Percentiles rank a stretch among this genome's conserved stretches.
Evolutionary conservation across 768 basidiomycete species (phyloP).

Genomic region (Boletus bicolor): DNA sequence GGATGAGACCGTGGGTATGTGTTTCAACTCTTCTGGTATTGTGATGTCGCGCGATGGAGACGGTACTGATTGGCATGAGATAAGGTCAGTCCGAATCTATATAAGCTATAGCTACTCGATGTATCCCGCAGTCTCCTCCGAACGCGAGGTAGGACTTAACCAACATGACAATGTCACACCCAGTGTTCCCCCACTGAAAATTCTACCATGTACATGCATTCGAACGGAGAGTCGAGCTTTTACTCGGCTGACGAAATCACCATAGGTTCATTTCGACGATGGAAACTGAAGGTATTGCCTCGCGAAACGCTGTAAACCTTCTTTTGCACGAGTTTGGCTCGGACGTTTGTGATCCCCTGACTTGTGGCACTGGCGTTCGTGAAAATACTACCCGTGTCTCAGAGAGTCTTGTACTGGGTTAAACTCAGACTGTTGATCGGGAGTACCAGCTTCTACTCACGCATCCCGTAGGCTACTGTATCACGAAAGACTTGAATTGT

Average conservation of each 20-base stretch:
- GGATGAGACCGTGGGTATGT: no score
- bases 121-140: no score
- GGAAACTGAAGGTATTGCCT: conserved; percentile 87
- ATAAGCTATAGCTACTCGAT: no score
- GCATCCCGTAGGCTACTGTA: neutral
- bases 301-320: conserved; percentile 80
- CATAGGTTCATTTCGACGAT: conserved; percentile 81
- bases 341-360: conserved; percentile 58
- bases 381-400: conserved; percentile 13
- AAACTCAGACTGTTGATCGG: conserved; percentile 54
- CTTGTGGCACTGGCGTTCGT: conserved; percentile 20
- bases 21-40: no score
- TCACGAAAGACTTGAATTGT: neutral
- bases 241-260: neutral
- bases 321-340: conserved; percentile 68
- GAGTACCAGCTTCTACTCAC: neutral
- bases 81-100: no score
- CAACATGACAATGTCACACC: conserved; percentile 32
- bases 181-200: conserved; percentile 63
- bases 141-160: no score
- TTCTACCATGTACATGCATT: conserved; percentile 92
- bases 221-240: conserved; percentile 63
- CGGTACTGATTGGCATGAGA: no score
- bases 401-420: conserved; percentile 56
- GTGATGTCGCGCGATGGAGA: no score